phyloP scores from a whole-genome alignment of 1,284 basidiomycete genomes.

The Heterobasidion irregulare region DNA sequence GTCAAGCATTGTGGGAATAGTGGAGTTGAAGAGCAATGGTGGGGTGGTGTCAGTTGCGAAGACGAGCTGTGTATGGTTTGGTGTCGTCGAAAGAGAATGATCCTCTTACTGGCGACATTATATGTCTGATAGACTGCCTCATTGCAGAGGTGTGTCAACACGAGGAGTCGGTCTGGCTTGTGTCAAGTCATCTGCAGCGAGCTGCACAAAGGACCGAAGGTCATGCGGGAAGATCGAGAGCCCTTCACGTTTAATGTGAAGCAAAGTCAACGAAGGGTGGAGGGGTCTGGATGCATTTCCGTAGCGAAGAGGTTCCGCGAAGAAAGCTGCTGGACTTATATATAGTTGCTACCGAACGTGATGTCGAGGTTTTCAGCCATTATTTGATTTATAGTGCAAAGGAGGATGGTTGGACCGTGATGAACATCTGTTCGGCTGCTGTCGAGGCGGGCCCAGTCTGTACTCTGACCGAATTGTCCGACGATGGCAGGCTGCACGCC shows the following conservation, averaged over 20 bases:
- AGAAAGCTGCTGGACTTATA: too few species aligned
- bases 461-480: too few species aligned
- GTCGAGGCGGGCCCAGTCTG: too few species aligned
- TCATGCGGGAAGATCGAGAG: slow-evolving; percentile 5
- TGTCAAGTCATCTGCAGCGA: neutral
- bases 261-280: neutral
- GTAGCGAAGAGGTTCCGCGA: too few species aligned
- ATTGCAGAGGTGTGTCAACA: slow-evolving; percentile 1
- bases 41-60: neutral
- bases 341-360: too few species aligned
- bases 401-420: too few species aligned
- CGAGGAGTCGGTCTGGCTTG: neutral
- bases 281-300: too few species aligned
- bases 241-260: neutral
- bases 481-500: too few species aligned
- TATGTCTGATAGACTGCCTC: neutral
- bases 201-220: neutral
- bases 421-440: too few species aligned
- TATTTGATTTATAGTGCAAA: too few species aligned
- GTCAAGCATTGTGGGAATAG: slow-evolving; percentile 39
- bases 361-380: too few species aligned
- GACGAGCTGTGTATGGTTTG: neutral
- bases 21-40: slow-evolving; percentile 2
- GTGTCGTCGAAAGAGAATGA: neutral
- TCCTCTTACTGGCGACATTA: neutral